Evolutionary conservation across 106 monocot genomes (phyloP).

Genomic region (Dioscorea dumetorum): DNA sequence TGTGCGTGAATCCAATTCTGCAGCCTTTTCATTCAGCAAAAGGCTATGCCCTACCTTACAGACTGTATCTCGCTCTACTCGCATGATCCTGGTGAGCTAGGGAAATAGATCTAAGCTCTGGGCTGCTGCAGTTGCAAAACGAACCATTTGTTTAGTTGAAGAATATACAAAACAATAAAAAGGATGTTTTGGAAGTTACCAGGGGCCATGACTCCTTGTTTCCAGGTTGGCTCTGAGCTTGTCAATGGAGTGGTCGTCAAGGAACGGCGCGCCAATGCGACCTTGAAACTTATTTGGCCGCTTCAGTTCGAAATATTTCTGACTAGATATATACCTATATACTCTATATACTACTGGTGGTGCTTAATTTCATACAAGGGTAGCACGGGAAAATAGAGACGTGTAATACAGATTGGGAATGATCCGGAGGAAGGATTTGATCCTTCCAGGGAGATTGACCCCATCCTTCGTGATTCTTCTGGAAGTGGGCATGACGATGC

Average conservation of each 20-base stretch:
- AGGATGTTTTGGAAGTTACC: constrained; percentile 21
- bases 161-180: too few species aligned
- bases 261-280: constrained; percentile 23
- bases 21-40: too few species aligned
- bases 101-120: constrained; percentile 30
- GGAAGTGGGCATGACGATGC: constrained; percentile 16
- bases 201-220: constrained; percentile 29
- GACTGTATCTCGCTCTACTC: constrained; percentile 46
- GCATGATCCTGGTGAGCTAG: constrained; percentile 40
- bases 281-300: constrained; percentile 18
- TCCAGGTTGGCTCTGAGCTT: constrained; percentile 31
- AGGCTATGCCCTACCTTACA: too few species aligned
- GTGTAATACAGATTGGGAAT: constrained; percentile 32
- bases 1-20: too few species aligned
- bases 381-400: not conserved
- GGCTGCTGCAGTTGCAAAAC: constrained; percentile 4
- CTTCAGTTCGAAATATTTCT: constrained; percentile 20
- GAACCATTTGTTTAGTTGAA: too few species aligned
- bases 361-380: not conserved
- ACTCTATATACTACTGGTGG: too few species aligned
- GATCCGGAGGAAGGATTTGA: constrained; percentile 8
- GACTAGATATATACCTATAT: not conserved
- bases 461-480: constrained; percentile 7
- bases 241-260: constrained; percentile 42
- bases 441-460: constrained; percentile 10